A percentile compares a stretch with the other conserved stretches of the same genome.
Evolutionary conservation across 1,139 yeast species (phyloP).

Genomic region (Debaryomycetaceae sp.): DNA sequence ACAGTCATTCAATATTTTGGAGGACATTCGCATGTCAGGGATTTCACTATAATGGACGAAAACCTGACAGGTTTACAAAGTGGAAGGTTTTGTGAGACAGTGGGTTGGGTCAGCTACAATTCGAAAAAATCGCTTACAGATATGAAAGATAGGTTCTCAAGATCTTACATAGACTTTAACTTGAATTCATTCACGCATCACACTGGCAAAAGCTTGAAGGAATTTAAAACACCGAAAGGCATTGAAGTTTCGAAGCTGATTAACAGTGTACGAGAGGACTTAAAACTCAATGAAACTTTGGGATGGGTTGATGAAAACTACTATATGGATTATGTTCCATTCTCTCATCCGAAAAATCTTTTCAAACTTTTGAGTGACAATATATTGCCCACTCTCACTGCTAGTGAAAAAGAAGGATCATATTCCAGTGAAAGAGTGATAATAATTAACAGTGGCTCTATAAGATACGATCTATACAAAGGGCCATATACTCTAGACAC

Average conservation of each 20-base stretch:
- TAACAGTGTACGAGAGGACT: slow-evolving; percentile 37
- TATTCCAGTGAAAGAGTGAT: slow-evolving; percentile 49
- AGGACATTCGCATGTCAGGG: slow-evolving; percentile 93
- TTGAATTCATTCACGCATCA: slow-evolving; percentile 66
- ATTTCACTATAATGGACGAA: slow-evolving; percentile 66
- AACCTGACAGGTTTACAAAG: slow-evolving; percentile 77
- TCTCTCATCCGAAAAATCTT: slow-evolving; percentile 56
- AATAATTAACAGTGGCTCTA: slow-evolving; percentile 81
- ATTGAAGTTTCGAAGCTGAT: slow-evolving; percentile 43
- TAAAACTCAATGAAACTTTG: slow-evolving; percentile 52
- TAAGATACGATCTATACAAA: slow-evolving; percentile 81
- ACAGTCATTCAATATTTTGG: slow-evolving; percentile 82
- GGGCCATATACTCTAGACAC: slow-evolving; percentile 84
- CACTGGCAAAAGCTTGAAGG: slow-evolving; percentile 25
- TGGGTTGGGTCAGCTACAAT: slow-evolving; percentile 76
- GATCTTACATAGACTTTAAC: slow-evolving; percentile 83
- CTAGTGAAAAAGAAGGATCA: slow-evolving; percentile 8
- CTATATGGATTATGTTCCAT: slow-evolving; percentile 67
- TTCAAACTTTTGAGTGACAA: slow-evolving; percentile 56
- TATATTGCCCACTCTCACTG: slow-evolving; percentile 55
- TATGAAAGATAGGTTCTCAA: slow-evolving; percentile 26
- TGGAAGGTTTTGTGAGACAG: slow-evolving; percentile 89
- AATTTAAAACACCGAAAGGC: slow-evolving; percentile 54
- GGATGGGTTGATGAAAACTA: slow-evolving; percentile 69
- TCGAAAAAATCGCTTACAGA: slow-evolving; percentile 4